Conservation (phyloP, 140 eudicot species). For the Bidens hawaiensis region DNA sequence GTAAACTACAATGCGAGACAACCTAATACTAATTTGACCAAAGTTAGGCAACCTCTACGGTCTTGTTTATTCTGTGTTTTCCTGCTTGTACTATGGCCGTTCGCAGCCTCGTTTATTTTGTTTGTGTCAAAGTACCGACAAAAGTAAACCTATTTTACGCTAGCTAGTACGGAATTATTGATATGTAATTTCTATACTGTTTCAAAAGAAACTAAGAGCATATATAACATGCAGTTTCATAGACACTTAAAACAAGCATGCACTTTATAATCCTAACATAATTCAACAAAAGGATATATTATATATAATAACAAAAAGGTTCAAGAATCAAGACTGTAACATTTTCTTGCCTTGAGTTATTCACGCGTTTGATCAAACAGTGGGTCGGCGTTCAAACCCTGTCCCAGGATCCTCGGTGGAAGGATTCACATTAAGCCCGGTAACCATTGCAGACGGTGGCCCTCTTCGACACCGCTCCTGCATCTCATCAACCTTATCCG, state of each 20-base stretch:
- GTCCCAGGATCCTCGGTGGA: conserved; percentile 60
- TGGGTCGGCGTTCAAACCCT: conserved; percentile 58
- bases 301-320: not conserved
- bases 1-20: too few relatives aligned
- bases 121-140: too few relatives aligned
- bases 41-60: too few relatives aligned
- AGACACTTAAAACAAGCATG: conserved; percentile 3
- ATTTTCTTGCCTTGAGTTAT: conserved; percentile 5
- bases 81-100: too few relatives aligned
- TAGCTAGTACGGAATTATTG: too few relatives aligned
- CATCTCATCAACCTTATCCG: conserved; percentile 78
- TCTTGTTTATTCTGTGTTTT: too few relatives aligned
- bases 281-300: not conserved
- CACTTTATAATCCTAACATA: not conserved
- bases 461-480: conserved; percentile 85
- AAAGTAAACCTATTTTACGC: too few relatives aligned
- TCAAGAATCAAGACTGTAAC: not conserved
- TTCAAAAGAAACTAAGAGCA: too few relatives aligned
- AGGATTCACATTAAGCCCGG: conserved; percentile 55
- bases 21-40: too few relatives aligned
- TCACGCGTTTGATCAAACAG: conserved; percentile 41
- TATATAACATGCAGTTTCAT: too few relatives aligned
- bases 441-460: conserved; percentile 70
- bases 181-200: too few relatives aligned
- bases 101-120: too few relatives aligned